Evolutionary conservation across 2,329 filamentous ascomycete genomes (phyloP).

Genomic region (Claviceps lovelessii): DNA sequence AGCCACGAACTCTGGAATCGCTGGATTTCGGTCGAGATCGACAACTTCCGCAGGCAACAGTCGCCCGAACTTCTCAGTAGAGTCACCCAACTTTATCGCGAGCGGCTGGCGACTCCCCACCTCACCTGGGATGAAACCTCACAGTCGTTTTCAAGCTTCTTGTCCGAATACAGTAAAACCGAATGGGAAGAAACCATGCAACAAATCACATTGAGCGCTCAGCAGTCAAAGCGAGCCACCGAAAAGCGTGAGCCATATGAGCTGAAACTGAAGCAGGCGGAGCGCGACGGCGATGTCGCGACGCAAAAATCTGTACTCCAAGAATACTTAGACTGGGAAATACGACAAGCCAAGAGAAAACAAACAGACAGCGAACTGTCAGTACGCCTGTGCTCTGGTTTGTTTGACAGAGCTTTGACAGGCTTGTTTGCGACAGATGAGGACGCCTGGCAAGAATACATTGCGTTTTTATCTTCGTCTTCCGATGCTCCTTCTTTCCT

Average conservation of each 20-base stretch:
- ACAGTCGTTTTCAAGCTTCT: constrained; percentile 58
- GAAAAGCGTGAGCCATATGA: constrained; percentile 52
- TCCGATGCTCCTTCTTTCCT: constrained; percentile 22
- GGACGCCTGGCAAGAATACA: constrained; percentile 68
- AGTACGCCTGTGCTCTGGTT: constrained; percentile 41
- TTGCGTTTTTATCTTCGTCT: constrained; percentile 53
- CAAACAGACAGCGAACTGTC: constrained; percentile 29
- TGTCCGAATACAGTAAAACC: constrained; percentile 55
- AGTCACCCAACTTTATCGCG: constrained; percentile 54
- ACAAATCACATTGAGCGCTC: constrained; percentile 47
- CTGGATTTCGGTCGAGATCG: constrained; percentile 58
- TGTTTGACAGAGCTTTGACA: constrained; percentile 67
- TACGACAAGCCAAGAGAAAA: constrained; percentile 40
- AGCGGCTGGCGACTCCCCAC: constrained; percentile 60
- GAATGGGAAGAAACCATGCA: constrained; percentile 65
- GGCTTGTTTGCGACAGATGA: constrained; percentile 58
- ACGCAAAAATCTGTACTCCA: constrained; percentile 36
- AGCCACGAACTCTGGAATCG: constrained; percentile 70
- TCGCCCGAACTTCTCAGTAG: constrained; percentile 45
- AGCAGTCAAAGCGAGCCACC: constrained; percentile 49
- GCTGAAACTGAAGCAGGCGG: constrained; percentile 45
- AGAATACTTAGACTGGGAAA: constrained; percentile 80
- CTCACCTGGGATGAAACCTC: constrained; percentile 61
- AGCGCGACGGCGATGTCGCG: constrained; percentile 39
- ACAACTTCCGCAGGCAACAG: constrained; percentile 44